A percentile compares a stretch with the other conserved stretches of the same genome.
Conservation (phyloP, 192 early-diverging fungal genomes). For the Coemansia sp. region DNA sequence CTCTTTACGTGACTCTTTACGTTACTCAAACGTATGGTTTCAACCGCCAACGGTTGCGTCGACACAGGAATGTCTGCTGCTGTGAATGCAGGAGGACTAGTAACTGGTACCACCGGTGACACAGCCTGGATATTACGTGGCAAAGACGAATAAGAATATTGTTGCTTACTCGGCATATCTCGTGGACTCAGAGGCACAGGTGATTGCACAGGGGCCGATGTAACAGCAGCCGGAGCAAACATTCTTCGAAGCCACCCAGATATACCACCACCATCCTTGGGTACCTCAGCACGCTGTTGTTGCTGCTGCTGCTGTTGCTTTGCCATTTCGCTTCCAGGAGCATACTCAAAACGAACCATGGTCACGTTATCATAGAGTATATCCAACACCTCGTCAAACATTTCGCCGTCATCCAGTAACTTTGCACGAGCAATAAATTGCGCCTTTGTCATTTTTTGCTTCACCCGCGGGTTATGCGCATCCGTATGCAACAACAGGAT, state of each 20-base stretch:
- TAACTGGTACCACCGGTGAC: too few relatives aligned
- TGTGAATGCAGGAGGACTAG: too few relatives aligned
- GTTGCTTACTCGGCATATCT: slow-evolving; percentile 39
- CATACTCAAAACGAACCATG: slow-evolving; percentile 49
- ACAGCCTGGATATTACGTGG: too few relatives aligned
- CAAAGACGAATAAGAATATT: slow-evolving; percentile 40
- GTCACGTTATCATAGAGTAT: slow-evolving; percentile 56
- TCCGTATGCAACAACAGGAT: slow-evolving; percentile 82
- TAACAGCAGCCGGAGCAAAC: slow-evolving; percentile 26
- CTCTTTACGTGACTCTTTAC: slow-evolving; percentile 44
- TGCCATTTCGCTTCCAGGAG: slow-evolving; percentile 6
- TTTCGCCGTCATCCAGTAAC: slow-evolving; percentile 62
- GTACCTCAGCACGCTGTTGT: too few relatives aligned
- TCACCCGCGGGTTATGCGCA: slow-evolving; percentile 77
- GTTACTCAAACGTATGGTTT: slow-evolving; percentile 43
- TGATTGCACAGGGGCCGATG: slow-evolving; percentile 10
- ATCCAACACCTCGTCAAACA: slow-evolving; percentile 69
- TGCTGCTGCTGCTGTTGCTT: slow-evolving; percentile 5
- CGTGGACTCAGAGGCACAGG: slow-evolving; percentile 22
- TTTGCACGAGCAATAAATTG: slow-evolving; percentile 71
- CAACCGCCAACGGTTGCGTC: slow-evolving; percentile 26
- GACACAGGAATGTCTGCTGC: slow-evolving; percentile 18
- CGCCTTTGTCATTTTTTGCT: slow-evolving; percentile 77
- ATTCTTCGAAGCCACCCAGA: slow-evolving; percentile 41
- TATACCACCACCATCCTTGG: too few relatives aligned